Evolutionary conservation across 2,329 filamentous ascomycete genomes (phyloP).

Genomic region (Ascochyta koolunga): DNA sequence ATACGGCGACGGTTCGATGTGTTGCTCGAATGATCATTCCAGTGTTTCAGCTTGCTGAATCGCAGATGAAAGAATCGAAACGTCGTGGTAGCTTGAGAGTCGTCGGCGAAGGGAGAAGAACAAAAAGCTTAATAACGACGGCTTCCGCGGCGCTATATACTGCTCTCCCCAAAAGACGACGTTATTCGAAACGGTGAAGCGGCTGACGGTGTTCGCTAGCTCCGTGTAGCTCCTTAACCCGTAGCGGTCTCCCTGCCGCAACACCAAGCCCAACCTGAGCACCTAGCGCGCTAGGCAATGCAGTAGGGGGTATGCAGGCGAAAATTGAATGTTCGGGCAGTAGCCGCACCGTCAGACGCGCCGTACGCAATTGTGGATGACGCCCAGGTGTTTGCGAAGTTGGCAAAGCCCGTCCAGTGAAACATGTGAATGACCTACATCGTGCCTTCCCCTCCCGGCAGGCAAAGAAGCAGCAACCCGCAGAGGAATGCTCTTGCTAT

Average conservation of each 20-base stretch:
- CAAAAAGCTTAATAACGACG: conserved; percentile 18
- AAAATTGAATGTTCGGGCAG: conserved; percentile 17
- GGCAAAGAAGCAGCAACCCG: conserved; percentile 9
- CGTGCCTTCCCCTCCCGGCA: conserved; percentile 10
- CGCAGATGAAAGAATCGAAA: conserved; percentile 12
- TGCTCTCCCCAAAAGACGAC: conserved; percentile 20
- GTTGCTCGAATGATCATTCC: conserved; percentile 23
- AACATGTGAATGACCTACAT: conserved; percentile 10
- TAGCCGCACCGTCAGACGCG: conserved; percentile 11
- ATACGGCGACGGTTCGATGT: conserved; percentile 15
- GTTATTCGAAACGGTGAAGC: conserved; percentile 35
- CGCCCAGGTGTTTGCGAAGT: conserved; percentile 5
- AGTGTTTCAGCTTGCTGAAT: conserved; percentile 9
- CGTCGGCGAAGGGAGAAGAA: conserved; percentile 26
- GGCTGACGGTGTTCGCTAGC: conserved; percentile 33
- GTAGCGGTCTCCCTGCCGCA: conserved; percentile 32
- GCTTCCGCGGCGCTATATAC: conserved; percentile 32
- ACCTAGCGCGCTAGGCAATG: conserved; percentile 17
- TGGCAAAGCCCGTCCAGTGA: conserved; percentile 8
- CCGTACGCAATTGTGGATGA: conserved; percentile 11
- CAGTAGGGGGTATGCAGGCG: conserved; percentile 18
- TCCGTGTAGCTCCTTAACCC: conserved; percentile 19
- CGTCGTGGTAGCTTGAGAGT: conserved; percentile 8
- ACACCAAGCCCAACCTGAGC: conserved; percentile 19
- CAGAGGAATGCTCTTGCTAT: conserved; percentile 18